Conservation (phyloP, 805 yeast species). For the Saccharomycopsis lassenensis region DNA sequence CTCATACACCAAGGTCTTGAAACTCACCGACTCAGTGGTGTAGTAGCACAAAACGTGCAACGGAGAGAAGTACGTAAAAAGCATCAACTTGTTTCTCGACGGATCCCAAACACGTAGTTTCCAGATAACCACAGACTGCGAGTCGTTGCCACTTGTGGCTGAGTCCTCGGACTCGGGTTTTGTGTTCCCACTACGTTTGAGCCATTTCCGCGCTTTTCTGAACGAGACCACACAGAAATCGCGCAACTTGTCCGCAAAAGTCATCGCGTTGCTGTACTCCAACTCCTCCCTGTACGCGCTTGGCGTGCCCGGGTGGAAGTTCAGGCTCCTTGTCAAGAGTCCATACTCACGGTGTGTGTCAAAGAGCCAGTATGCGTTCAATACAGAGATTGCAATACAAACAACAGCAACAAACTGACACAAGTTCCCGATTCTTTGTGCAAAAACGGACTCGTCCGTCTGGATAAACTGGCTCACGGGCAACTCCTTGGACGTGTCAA, state of each 20-base stretch:
- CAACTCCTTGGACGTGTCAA: constrained; percentile 7
- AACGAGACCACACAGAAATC: neutral
- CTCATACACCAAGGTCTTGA: constrained; percentile 13
- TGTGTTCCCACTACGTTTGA: neutral
- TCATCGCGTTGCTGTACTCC: neutral
- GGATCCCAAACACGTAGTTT: constrained; percentile 60
- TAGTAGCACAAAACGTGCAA: constrained; percentile 33
- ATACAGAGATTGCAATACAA: neutral
- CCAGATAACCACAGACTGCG: constrained; percentile 27
- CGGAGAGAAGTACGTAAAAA: constrained; percentile 52
- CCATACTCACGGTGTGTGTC: neutral
- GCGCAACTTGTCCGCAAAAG: neutral
- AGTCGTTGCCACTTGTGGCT: neutral
- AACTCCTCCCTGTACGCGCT: constrained; percentile 9
- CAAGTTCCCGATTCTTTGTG: neutral
- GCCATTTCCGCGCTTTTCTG: neutral
- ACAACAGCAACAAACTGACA: neutral
- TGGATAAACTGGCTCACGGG: neutral
- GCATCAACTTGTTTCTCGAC: constrained; percentile 39
- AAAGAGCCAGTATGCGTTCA: constrained; percentile 3
- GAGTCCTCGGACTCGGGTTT: neutral
- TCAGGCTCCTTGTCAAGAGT: constrained; percentile 1
- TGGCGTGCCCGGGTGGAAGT: constrained; percentile 7
- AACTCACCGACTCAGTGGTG: constrained; percentile 21
- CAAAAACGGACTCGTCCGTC: neutral